These are phyloP conservation scores for Cornus controversa DNA, from an alignment of 148 eudicot species.

Conservation along the genomic window DNA sequence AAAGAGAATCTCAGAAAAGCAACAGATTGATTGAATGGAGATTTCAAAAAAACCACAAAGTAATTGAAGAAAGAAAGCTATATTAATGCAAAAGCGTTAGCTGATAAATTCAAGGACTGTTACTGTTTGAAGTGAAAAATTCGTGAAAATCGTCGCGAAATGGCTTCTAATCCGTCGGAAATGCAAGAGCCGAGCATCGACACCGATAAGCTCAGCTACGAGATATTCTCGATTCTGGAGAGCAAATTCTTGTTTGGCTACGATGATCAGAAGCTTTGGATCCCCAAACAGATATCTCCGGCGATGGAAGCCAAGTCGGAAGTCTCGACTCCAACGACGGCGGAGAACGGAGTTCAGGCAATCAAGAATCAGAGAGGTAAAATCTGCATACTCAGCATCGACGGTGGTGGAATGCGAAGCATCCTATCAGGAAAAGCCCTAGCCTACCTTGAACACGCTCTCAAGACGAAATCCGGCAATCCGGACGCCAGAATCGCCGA, in stretches of 20 bases:
- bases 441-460: slow-evolving; percentile 60
- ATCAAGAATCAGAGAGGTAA: slow-evolving; percentile 81
- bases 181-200: slow-evolving; percentile 83
- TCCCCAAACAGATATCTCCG: slow-evolving; percentile 51
- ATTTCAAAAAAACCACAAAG: not conserved
- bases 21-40: not conserved
- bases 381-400: slow-evolving; percentile 72
- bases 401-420: slow-evolving; percentile 82
- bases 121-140: too few relatives aligned
- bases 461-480: slow-evolving; percentile 63
- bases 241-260: slow-evolving; percentile 85
- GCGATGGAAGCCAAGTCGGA: slow-evolving; percentile 25
- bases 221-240: slow-evolving; percentile 83
- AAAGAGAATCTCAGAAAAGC: not conserved
- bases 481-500: slow-evolving; percentile 79
- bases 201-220: slow-evolving; percentile 89
- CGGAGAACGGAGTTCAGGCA: slow-evolving; percentile 29
- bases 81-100: slow-evolving; percentile 6
- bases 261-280: slow-evolving; percentile 65
- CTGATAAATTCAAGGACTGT: too few relatives aligned
- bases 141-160: not conserved
- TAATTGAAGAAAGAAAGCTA: not conserved
- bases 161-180: slow-evolving; percentile 27
- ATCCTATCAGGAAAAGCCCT: slow-evolving; percentile 74
- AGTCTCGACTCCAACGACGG: slow-evolving; percentile 13